These are phyloP conservation scores for Xylaria sp. DNA, from an alignment of 2,329 filamentous ascomycete genomes.

Conservation along the genomic window DNA sequence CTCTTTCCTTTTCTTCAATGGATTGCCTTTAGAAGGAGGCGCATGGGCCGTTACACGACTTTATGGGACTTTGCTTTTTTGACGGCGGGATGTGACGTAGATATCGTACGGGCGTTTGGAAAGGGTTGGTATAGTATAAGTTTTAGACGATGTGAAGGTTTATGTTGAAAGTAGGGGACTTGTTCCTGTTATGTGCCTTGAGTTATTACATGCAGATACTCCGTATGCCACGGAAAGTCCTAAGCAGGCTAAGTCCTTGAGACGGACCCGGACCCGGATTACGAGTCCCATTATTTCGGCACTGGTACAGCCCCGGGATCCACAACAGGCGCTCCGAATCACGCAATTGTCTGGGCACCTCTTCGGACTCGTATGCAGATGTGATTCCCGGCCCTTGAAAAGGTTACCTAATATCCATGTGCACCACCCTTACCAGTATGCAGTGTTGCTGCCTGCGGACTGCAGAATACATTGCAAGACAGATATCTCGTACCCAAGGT, in stretches of 20 bases:
- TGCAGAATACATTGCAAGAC: no score
- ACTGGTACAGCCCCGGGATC: conserved; percentile 9
- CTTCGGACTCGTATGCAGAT: background rate
- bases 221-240: no score
- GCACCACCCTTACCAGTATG: no score
- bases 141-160: background rate
- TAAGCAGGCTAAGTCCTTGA: background rate
- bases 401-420: no score
- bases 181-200: background rate
- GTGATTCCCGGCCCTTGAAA: background rate
- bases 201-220: background rate
- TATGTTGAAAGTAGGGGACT: background rate
- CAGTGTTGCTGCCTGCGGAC: no score
- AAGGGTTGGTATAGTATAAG: background rate
- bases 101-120: background rate
- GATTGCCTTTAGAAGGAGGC: background rate
- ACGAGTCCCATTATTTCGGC: conserved; percentile 6
- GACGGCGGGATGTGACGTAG: background rate
- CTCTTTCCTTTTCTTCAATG: background rate
- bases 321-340: conserved; percentile 7
- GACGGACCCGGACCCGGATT: conserved; percentile 15
- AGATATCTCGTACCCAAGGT: no score
- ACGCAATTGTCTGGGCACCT: background rate
- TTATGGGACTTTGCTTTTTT: background rate
- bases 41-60: background rate